Percentiles rank a stretch among this genome's conserved stretches.
Evolutionary conservation across 805 yeast species (phyloP).

Genomic region (Maudiozyma serrabonitensis): DNA sequence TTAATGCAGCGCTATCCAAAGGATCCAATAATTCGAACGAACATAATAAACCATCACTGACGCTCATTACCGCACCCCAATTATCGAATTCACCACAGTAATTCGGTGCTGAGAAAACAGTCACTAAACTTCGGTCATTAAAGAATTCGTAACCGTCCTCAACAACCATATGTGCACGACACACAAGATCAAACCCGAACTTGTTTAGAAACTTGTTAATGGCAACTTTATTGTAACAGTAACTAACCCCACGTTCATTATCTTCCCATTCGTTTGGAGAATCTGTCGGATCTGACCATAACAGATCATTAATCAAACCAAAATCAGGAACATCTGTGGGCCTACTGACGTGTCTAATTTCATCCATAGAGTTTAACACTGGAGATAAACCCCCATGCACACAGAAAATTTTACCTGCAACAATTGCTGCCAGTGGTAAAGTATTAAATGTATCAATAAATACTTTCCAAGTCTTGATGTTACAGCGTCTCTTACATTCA

Average conservation of each 20-base stretch:
- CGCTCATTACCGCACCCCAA: slow-evolving; percentile 99
- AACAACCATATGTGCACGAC: slow-evolving; percentile 83
- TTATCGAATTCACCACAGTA: slow-evolving; percentile 51
- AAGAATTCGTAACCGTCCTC: slow-evolving; percentile 84
- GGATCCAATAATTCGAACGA: slow-evolving; percentile 92
- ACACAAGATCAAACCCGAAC: slow-evolving; percentile 67
- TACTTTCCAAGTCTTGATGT: slow-evolving; percentile 85
- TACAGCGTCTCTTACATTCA: slow-evolving; percentile 91
- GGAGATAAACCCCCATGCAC: slow-evolving; percentile 83
- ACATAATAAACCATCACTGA: slow-evolving; percentile 83
- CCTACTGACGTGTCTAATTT: slow-evolving; percentile 60
- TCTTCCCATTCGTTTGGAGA: slow-evolving; percentile 57
- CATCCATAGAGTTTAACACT: slow-evolving; percentile 50
- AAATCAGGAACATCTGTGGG: slow-evolving; percentile 81
- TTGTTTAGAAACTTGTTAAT: slow-evolving; percentile 58
- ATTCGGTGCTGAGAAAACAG: slow-evolving; percentile 76
- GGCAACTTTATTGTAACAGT: slow-evolving; percentile 63
- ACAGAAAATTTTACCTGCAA: slow-evolving; percentile 89
- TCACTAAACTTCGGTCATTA: slow-evolving; percentile 61
- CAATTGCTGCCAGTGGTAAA: slow-evolving; percentile 89
- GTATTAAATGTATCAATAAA: slow-evolving; percentile 94
- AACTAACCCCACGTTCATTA: slow-evolving; percentile 77
- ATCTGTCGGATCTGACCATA: slow-evolving; percentile 78
- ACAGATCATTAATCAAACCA: slow-evolving; percentile 65
- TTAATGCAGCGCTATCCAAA: slow-evolving; percentile 81